Conservation (phyloP, 2,329 filamentous ascomycete genomes). For the Diaporthe sp. region DNA sequence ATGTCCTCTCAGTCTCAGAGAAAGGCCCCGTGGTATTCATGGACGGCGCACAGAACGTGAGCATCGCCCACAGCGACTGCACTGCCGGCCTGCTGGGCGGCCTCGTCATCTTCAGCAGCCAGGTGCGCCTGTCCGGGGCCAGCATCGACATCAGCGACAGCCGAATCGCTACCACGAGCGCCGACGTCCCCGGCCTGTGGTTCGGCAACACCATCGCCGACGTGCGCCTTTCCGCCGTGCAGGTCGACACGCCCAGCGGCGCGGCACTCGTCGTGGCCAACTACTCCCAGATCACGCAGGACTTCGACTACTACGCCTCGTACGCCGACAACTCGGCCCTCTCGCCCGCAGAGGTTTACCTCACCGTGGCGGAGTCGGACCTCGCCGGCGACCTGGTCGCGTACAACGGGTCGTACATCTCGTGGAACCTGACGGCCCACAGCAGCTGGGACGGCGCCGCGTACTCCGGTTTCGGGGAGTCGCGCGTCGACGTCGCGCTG, state of each 20-base stretch:
- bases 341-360: slow-evolving; percentile 40
- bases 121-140: slow-evolving; percentile 35
- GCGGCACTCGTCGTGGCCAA: slow-evolving; percentile 41
- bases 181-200: slow-evolving; percentile 43
- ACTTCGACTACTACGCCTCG: slow-evolving; percentile 46
- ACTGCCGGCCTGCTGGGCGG: slow-evolving; percentile 45
- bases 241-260: slow-evolving; percentile 37
- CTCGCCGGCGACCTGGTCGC: slow-evolving; percentile 45
- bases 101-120: slow-evolving; percentile 40
- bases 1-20: slow-evolving; percentile 42
- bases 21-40: slow-evolving; percentile 41
- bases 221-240: slow-evolving; percentile 6
- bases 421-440: slow-evolving; percentile 33
- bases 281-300: slow-evolving; percentile 45
- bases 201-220: slow-evolving; percentile 44
- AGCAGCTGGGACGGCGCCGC: slow-evolving; percentile 36
- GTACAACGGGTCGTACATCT: slow-evolving; percentile 43
- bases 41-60: slow-evolving; percentile 41
- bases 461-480: slow-evolving; percentile 34
- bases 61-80: slow-evolving; percentile 38
- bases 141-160: slow-evolving; percentile 39
- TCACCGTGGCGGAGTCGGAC: slow-evolving; percentile 41
- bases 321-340: slow-evolving; percentile 42
- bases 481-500: slow-evolving; percentile 29
- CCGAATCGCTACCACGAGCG: slow-evolving; percentile 38